These are phyloP conservation scores for Diddensiella caesifluorescens DNA, from an alignment of 805 yeast species.

Conservation along the genomic window DNA sequence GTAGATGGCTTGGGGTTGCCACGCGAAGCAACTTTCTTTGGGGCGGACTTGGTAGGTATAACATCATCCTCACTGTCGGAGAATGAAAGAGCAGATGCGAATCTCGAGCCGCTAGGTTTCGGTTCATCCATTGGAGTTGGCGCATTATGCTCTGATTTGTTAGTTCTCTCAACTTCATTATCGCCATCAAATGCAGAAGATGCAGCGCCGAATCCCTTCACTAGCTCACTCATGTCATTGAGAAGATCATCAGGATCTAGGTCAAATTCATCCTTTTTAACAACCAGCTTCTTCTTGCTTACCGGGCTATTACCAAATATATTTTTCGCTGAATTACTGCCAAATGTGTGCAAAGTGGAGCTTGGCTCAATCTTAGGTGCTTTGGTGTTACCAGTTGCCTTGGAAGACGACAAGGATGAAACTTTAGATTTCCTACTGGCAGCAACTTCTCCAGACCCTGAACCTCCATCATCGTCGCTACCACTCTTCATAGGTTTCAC, in stretches of 20 bases:
- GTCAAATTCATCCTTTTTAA: slow-evolving; percentile 20
- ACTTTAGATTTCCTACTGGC: too few species aligned
- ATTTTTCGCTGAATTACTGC: slow-evolving; percentile 32
- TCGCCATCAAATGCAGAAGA: slow-evolving; percentile 4
- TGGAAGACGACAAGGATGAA: too few species aligned
- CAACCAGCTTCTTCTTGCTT: slow-evolving; percentile 3
- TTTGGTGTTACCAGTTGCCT: neutral
- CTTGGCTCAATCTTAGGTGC: neutral
- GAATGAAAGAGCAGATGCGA: slow-evolving; percentile 6
- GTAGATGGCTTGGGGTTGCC: neutral
- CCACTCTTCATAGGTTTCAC: slow-evolving; percentile 22
- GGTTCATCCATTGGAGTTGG: slow-evolving; percentile 10
- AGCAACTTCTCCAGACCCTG: slow-evolving; percentile 25
- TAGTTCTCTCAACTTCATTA: too few species aligned
- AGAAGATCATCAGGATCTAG: slow-evolving; percentile 16
- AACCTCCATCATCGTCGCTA: slow-evolving; percentile 30
- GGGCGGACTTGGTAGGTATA: slow-evolving; percentile 5
- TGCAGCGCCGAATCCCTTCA: slow-evolving; percentile 3
- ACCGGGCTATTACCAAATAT: slow-evolving; percentile 30
- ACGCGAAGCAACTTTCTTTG: too few species aligned
- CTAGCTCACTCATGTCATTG: slow-evolving; percentile 8
- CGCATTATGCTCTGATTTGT: neutral
- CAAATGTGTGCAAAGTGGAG: slow-evolving; percentile 1
- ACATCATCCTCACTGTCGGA: slow-evolving; percentile 8
- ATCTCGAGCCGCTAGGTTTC: slow-evolving; percentile 6